Conservation (phyloP, 441 rosid genomes). For the Syzygium malaccense region DNA sequence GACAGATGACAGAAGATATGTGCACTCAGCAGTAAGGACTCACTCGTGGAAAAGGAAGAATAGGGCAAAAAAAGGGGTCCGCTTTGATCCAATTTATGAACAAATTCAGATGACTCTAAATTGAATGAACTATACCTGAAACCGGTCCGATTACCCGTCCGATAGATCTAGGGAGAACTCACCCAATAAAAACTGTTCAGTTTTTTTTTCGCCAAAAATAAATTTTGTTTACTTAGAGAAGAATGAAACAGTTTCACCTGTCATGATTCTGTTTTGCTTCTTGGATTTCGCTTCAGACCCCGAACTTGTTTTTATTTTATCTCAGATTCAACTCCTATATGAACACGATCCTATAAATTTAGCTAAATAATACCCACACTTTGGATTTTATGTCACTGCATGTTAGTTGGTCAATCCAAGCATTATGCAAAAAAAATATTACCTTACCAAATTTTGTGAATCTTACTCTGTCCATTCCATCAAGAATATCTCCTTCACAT, state of each 20-base stretch:
- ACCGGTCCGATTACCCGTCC: too few species aligned
- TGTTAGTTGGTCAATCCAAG: accelerated
- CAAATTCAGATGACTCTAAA: too few species aligned
- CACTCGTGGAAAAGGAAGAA: too few species aligned
- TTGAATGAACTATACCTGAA: too few species aligned
- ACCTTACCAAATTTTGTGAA: neutral
- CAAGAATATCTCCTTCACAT: accelerated
- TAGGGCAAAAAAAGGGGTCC: too few species aligned
- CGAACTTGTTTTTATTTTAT: neutral
- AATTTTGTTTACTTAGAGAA: neutral
- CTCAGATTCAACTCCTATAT: neutral
- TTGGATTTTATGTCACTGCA: neutral
- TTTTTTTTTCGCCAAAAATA: neutral
- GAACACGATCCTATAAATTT: neutral
- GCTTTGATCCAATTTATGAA: too few species aligned
- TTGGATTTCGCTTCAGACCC: neutral
- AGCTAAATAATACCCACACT: neutral
- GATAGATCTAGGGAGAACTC: too few species aligned
- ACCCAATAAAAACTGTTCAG: too few species aligned
- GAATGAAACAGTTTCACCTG: too few species aligned
- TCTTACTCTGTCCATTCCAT: neutral
- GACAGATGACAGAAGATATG: too few species aligned
- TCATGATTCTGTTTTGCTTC: neutral
- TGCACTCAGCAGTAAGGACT: too few species aligned
- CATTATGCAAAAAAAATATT: neutral